Conservation (phyloP, 140 eudicot genomes). For the Stevia rebaudiana region DNA sequence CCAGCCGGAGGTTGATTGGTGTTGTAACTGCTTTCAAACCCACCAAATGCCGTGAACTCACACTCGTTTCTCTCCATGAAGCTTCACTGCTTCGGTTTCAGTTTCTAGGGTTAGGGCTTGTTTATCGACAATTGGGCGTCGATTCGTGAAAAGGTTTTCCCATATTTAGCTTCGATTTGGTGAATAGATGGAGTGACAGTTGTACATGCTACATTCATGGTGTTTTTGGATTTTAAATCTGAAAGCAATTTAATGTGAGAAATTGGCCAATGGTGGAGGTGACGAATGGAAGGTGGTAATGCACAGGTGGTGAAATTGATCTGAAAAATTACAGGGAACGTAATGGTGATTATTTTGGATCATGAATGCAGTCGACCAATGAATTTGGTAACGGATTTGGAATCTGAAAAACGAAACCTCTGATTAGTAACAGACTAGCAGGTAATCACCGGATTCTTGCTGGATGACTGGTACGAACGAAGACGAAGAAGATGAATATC, state of each 20-base stretch:
- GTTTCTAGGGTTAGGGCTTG: constrained; percentile 28
- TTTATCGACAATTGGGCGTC: constrained; percentile 28
- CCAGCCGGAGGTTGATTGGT: background rate
- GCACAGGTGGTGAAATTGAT: constrained; percentile 20
- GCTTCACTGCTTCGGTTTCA: background rate
- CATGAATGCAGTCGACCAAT: constrained; percentile 2
- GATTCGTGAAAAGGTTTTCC: constrained; percentile 16
- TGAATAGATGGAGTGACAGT: constrained; percentile 20
- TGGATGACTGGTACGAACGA: no score
- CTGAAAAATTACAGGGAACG: constrained; percentile 19
- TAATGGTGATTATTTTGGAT: constrained; percentile 3
- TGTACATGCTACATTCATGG: constrained; percentile 48
- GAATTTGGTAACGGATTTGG: no score
- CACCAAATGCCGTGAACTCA: constrained; percentile 25
- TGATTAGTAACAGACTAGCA: no score
- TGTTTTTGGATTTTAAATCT: background rate
- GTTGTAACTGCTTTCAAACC: constrained; percentile 12
- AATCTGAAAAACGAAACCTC: no score
- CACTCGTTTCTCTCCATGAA: constrained; percentile 34
- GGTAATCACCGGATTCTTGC: no score
- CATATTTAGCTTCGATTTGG: constrained; percentile 34
- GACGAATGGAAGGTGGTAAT: constrained; percentile 32
- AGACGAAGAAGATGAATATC: no score
- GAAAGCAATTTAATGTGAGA: constrained; percentile 16
- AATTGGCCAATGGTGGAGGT: constrained; percentile 17